These are phyloP conservation scores for Xanthoparmelia taractica DNA, from an alignment of 495 filamentous ascomycete species.

Conservation along the genomic window DNA sequence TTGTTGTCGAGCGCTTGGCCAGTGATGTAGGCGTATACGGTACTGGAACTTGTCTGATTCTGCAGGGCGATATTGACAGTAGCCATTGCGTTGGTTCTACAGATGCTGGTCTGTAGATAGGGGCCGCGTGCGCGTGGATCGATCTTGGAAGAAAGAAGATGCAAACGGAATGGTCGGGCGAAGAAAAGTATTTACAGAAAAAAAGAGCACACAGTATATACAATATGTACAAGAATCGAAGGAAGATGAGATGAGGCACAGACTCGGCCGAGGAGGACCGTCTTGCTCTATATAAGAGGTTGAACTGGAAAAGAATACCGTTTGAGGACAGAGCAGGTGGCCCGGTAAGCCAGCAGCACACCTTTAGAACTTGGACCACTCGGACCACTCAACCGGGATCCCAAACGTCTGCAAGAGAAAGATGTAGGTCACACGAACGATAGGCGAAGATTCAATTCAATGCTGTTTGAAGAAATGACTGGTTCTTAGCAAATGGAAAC, in stretches of 20 bases:
- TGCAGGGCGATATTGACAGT: slow-evolving; percentile 52
- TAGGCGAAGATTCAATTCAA: not conserved
- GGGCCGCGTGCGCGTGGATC: not conserved
- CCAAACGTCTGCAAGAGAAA: not conserved
- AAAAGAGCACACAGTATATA: slow-evolving; percentile 7
- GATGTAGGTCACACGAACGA: not conserved
- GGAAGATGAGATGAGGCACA: not conserved
- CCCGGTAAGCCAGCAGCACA: not conserved
- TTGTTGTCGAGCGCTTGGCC: slow-evolving; percentile 55
- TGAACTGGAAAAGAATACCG: not conserved
- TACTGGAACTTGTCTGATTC: slow-evolving; percentile 54
- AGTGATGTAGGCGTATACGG: slow-evolving; percentile 63
- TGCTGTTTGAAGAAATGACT: not conserved
- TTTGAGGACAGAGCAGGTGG: not conserved
- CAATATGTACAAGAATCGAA: slow-evolving; percentile 9
- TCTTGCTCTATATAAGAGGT: not conserved
- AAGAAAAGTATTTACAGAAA: slow-evolving; percentile 5
- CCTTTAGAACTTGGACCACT: not conserved
- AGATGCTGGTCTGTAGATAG: not conserved
- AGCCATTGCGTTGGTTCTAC: slow-evolving; percentile 28
- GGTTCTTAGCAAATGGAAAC: not conserved
- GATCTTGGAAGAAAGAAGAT: not conserved
- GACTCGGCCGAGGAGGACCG: not conserved
- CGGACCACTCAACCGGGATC: no score
- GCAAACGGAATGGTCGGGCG: not conserved